Evolutionary conservation across 2,329 filamentous ascomycete species (phyloP), one percentile per base, ranked within the genome.

Genomic region (Coccinonectria pachysandricola): DNA sequence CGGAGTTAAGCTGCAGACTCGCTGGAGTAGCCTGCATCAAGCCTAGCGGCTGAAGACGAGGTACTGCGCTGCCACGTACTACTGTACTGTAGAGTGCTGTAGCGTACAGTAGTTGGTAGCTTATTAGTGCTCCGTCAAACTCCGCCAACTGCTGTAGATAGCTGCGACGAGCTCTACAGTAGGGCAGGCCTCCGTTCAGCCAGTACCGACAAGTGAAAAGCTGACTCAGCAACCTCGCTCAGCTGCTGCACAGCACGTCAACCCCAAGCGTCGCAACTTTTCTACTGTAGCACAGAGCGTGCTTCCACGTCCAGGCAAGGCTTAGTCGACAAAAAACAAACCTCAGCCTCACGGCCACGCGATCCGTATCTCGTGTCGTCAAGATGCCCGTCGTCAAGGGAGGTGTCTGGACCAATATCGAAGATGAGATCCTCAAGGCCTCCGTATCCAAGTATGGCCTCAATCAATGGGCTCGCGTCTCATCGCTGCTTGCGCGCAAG

Each of bases 391-490:
- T 79, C 54, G 76, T 80, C 54, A 80, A 81, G 53, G 76, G 76
- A 62, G 76, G 76, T 45, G 76, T 80, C 38, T 81, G 76, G 76
- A 79, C 75, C 24, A 81, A 81, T 48, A 78, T 80, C 28, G 75
- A 81, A 68, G 91, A 98, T 62, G 91, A 98, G 60, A 93, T 96
- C 49, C 80, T 98, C 60, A 95, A 96, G 61, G 87, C 86, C 30
- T 81, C 82, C 32, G 85, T 93, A 39, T 91, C 83, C 44, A 94
- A 94, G 57, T 94, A 94, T 67, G 86, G 86, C 25, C 70, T 94
- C 35, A 91, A 94, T 52, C 91, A 98, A 61, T 98, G 91, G 91
- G 88, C 91, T 52, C 88, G 91, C 57, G 91, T 96, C 39, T 95
- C 91, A 30, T 96, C 91, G 32, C 74, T 98, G 40, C 78, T 98